phyloP scores from a whole-genome alignment of 306 rosid species.

The Inga laurina region DNA sequence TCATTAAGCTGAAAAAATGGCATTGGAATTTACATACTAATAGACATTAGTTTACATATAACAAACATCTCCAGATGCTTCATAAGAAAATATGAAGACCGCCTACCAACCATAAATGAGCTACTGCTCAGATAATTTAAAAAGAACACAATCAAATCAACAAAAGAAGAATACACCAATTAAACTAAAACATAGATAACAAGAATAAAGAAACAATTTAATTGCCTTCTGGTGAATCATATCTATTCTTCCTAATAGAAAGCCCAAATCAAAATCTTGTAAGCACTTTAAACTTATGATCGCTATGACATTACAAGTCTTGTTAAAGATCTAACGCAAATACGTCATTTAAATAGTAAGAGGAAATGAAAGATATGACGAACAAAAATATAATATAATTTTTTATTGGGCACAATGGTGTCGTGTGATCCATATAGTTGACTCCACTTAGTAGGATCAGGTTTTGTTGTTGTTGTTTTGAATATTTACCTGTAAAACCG shows the following conservation, averaged over 20 bases:
- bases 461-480: not conserved
- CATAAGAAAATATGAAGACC: not conserved
- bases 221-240: not conserved
- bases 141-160: not conserved
- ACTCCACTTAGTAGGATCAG: too few species aligned
- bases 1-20: not conserved
- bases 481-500: slow-evolving; percentile 50
- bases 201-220: slow-evolving; percentile 7
- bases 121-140: not conserved
- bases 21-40: not conserved
- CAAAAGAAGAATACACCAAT: not conserved
- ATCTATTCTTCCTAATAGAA: slow-evolving; percentile 5
- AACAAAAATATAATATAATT: not conserved
- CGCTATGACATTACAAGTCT: not conserved
- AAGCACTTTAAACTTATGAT: not conserved
- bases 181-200: not conserved
- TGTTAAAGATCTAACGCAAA: not conserved
- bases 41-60: not conserved
- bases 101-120: not conserved
- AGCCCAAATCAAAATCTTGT: not conserved
- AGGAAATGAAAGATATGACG: not conserved
- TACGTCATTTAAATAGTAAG: not conserved
- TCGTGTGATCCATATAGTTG: too few species aligned
- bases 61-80: not conserved
- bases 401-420: too few species aligned